Evolutionary conservation across 768 basidiomycete species (phyloP), one percentile per base, ranked within the genome.

Genomic region (Chiua virens): DNA sequence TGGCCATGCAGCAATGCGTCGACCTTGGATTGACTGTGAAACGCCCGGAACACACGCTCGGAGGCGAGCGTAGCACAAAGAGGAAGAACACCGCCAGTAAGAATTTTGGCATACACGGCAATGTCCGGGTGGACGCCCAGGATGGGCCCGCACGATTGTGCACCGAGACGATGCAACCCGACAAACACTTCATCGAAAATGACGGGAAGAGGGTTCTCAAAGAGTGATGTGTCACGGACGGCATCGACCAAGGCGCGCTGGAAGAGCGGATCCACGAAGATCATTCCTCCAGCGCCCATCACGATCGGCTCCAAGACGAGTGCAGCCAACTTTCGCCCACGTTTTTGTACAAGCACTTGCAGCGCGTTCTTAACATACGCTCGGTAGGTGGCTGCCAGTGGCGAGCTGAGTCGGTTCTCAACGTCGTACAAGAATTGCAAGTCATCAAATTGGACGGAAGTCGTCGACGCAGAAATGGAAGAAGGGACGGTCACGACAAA

Each of bases 101-200:
- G 78, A 50, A 93, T 86, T 68, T 98, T 98, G 13, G 93, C 96
- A 60, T 94, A 82, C 45, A 93, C 92, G 5, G 91, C 82, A 41
- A 98, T 89, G 64, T 98, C 96, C 2, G 96, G 96, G 25, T 75
- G 59, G 20, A 79, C 79, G 5, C 87, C 86, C 1, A 98, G 79
- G 21, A 94, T 63, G 3, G 86, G 76, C 0, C 73, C 76, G 0
- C 80, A 73, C 42, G 86, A 86, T 51, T 81, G 72, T 61, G 88
- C 71, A 1, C 93, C 93, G 41, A 96, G 76, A 30, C 96, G 89
- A 62, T 93, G 82, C n/a, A 98, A 75, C 0, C 96, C 96, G 21
- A 87, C 83, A 64, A 98, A 98, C 10, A 98, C 96, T 68, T 98
- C 96, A 66, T 98, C 96, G 61, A 89, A 98, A 51, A 98, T 83